phyloP scores from a whole-genome alignment of 192 early-diverging fungal genomes.

The Coemansia sp. region DNA sequence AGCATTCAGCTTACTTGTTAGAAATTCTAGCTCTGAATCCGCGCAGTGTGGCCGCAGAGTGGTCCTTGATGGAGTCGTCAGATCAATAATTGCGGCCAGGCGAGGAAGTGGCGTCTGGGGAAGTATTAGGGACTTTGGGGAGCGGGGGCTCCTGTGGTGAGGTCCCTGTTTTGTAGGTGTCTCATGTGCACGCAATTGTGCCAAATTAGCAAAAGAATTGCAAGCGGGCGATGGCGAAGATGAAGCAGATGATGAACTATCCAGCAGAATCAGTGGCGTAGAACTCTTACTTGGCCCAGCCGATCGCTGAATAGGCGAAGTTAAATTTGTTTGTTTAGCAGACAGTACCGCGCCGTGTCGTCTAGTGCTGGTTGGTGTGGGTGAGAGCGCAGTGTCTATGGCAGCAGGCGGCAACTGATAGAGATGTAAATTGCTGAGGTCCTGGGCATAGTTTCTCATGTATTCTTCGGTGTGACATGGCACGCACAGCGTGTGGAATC shows the following conservation, averaged over 20 bases:
- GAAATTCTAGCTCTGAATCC: conserved; percentile 8
- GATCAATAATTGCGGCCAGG: conserved; percentile 18
- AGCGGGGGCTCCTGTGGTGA: neutral
- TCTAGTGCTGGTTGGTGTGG: neutral
- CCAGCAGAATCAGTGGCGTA: conserved; percentile 7
- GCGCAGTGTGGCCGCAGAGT: neutral
- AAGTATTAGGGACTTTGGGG: neutral
- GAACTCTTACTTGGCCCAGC: neutral
- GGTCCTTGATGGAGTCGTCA: conserved; percentile 15
- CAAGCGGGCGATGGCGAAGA: conserved; percentile 22
- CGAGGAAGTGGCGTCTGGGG: neutral
- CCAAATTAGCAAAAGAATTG: neutral
- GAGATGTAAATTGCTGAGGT: conserved; percentile 17
- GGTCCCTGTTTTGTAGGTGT: conserved; percentile 19
- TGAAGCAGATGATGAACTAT: conserved; percentile 16
- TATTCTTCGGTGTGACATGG: conserved; percentile 45
- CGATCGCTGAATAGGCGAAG: neutral
- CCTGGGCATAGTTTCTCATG: conserved; percentile 34
- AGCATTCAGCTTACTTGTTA: conserved; percentile 15
- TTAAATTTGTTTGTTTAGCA: neutral
- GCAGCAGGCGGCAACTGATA: conserved; percentile 17
- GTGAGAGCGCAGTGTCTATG: neutral
- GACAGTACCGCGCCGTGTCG: neutral
- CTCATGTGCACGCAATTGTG: neutral
- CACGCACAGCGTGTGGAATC: conserved; percentile 47